Conservation (phyloP, 108 stramenopile genomes). For the Nannochloropsis gaditana region DNA sequence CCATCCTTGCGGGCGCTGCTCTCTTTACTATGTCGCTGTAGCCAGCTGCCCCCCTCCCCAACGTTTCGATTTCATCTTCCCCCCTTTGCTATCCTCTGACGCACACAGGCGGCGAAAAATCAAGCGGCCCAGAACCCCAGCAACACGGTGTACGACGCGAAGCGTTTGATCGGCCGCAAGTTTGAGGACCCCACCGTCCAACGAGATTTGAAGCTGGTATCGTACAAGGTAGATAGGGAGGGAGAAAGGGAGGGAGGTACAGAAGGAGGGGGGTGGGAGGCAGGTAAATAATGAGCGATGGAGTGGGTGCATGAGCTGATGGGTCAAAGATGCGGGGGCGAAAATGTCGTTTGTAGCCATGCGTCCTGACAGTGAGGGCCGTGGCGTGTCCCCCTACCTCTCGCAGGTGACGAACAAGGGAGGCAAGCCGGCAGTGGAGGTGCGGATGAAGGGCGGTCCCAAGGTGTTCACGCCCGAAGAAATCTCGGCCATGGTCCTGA, state of each 20-base stretch:
- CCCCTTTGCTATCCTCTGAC: neutral
- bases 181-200: conserved; percentile 59
- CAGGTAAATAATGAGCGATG: neutral
- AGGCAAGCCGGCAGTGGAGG: conserved; percentile 61
- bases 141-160: conserved; percentile 66
- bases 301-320: too few species aligned
- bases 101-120: conserved; percentile 13
- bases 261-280: neutral
- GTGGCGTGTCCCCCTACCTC: neutral
- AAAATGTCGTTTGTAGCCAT: neutral
- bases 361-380: too few species aligned
- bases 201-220: conserved; percentile 55
- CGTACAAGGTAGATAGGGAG: conserved; percentile 45
- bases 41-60: neutral
- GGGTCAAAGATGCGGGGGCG: too few species aligned
- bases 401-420: conserved; percentile 36
- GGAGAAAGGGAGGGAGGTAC: neutral
- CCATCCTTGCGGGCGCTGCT: neutral
- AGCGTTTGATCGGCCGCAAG: conserved; percentile 66
- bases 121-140: conserved; percentile 58
- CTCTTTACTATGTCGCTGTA: neutral
- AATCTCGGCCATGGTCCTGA: conserved; percentile 70
- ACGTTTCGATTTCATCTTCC: neutral
- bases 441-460: conserved; percentile 42
- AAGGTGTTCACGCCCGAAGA: conserved; percentile 71